Conservation (phyloP, 345 rosid species). For the Kernera saxatilis region DNA sequence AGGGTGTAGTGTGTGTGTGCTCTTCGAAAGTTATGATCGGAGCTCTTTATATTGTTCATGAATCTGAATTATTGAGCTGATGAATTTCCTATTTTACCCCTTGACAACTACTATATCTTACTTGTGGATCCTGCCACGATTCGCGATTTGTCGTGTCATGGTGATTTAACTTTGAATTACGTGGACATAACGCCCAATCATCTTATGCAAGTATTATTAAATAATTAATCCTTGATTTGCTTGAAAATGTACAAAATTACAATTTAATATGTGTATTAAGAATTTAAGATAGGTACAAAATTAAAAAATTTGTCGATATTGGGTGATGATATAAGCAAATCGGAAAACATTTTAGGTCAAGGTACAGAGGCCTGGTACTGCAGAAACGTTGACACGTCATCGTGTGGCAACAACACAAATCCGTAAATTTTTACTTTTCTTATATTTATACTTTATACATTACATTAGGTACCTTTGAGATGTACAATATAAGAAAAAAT, state of each 20-base stretch:
- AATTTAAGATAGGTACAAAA: conserved; percentile 3
- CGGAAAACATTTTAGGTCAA: conserved; percentile 1
- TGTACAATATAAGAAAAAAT: not conserved
- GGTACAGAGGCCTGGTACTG: conserved; percentile 5
- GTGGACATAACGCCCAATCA: conserved; percentile 14
- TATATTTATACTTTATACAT: conserved; percentile 8
- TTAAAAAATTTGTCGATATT: not conserved
- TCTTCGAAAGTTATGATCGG: not conserved
- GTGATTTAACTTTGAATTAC: conserved; percentile 6
- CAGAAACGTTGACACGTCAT: conserved; percentile 4
- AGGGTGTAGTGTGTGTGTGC: not conserved
- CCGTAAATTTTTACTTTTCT: not conserved
- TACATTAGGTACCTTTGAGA: conserved; percentile 14
- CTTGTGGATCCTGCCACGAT: conserved; percentile 19
- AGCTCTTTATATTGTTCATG: conserved; percentile 11
- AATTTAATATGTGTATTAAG: not conserved
- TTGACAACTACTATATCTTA: conserved; percentile 1
- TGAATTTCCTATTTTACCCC: conserved; percentile 4
- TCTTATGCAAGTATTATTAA: conserved; percentile 1
- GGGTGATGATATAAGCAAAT: conserved; percentile 25
- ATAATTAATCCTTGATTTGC: not conserved
- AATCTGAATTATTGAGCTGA: conserved; percentile 13
- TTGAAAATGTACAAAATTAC: not conserved
- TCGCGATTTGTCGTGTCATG: conserved; percentile 14
- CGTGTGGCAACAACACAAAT: conserved; percentile 7